Evolutionary conservation across 805 yeast species (phyloP).

Genomic region (Ogataea siamensis): DNA sequence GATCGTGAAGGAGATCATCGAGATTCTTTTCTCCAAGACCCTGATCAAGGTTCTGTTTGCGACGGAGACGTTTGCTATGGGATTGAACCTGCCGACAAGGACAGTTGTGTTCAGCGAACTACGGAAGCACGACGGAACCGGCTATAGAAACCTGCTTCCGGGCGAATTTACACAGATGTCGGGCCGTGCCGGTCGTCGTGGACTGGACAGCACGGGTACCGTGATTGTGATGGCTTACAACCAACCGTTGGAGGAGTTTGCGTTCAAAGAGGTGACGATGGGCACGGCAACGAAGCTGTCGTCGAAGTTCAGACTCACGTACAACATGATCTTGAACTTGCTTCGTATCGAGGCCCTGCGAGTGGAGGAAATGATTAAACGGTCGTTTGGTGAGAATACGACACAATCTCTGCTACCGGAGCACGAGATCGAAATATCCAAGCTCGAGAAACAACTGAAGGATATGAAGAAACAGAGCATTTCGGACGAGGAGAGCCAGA

Average conservation of each 20-base stretch:
- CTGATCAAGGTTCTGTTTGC: constrained; percentile 90
- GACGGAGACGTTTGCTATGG: constrained; percentile 99
- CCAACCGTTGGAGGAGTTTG: constrained; percentile 53
- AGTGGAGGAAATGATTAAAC: constrained; percentile 98
- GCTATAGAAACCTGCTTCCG: constrained; percentile 77
- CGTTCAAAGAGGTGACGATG: constrained; percentile 75
- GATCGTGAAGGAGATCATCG: constrained; percentile 89
- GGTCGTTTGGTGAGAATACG: constrained; percentile 89
- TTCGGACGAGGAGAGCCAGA: constrained; percentile 38
- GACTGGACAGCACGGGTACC: constrained; percentile 89
- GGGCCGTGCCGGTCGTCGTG: constrained; percentile 98
- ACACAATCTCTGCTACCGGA: constrained; percentile 84
- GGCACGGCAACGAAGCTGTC: constrained; percentile 89
- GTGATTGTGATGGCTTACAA: constrained; percentile 88
- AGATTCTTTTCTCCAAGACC: constrained; percentile 83
- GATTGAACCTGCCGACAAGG: constrained; percentile 92
- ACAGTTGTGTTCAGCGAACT: constrained; percentile 88
- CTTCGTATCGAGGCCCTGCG: constrained; percentile 89
- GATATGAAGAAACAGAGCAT: constrained; percentile 32
- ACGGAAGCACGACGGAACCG: constrained; percentile 87
- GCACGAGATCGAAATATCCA: constrained; percentile 64
- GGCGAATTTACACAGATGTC: constrained; percentile 99
- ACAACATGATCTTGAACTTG: constrained; percentile 90
- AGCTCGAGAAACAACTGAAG: constrained; percentile 46
- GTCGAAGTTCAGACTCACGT: constrained; percentile 91